Evolutionary conservation across 2,329 filamentous ascomycete species (phyloP).

Genomic region (Colletotrichum sublineola): DNA sequence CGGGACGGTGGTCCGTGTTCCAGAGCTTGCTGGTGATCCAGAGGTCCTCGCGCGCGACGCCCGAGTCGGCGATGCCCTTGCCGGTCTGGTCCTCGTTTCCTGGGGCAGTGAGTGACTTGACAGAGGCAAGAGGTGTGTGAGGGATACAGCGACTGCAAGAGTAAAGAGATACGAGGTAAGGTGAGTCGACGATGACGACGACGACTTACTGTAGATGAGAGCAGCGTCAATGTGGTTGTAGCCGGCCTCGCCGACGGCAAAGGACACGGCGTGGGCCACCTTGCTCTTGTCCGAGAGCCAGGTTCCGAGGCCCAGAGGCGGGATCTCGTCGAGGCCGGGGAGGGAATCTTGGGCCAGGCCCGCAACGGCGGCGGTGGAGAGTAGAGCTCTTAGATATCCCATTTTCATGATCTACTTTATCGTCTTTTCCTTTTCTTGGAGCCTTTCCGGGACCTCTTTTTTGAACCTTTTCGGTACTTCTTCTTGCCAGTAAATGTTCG

Average conservation of each 20-base stretch:
- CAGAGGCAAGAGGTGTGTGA: too few relatives aligned
- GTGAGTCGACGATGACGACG: background rate
- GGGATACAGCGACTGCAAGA: too few relatives aligned
- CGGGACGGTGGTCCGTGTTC: constrained; percentile 61
- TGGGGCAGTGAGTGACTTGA: background rate
- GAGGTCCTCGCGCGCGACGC: constrained; percentile 60
- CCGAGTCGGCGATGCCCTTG: constrained; percentile 60
- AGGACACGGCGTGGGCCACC: constrained; percentile 69
- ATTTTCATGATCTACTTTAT: background rate
- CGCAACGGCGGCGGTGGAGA: constrained; percentile 3
- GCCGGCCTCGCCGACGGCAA: constrained; percentile 60
- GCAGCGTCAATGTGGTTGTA: constrained; percentile 70
- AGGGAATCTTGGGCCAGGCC: constrained; percentile 32
- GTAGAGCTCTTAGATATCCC: constrained; percentile 18
- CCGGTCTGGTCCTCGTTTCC: constrained; percentile 68
- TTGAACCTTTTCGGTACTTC: background rate
- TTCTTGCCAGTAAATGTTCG: background rate
- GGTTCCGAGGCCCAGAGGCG: constrained; percentile 58
- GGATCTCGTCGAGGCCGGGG: constrained; percentile 26
- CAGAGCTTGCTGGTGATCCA: constrained; percentile 78
- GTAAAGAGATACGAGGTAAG: too few relatives aligned
- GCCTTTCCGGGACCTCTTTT: background rate
- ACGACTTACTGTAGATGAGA: constrained; percentile 61
- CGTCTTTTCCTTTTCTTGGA: background rate
- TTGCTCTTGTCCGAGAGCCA: constrained; percentile 73